phyloP scores from a whole-genome alignment of 768 basidiomycete genomes.

The Lanmaoa pseudosensibilis region DNA sequence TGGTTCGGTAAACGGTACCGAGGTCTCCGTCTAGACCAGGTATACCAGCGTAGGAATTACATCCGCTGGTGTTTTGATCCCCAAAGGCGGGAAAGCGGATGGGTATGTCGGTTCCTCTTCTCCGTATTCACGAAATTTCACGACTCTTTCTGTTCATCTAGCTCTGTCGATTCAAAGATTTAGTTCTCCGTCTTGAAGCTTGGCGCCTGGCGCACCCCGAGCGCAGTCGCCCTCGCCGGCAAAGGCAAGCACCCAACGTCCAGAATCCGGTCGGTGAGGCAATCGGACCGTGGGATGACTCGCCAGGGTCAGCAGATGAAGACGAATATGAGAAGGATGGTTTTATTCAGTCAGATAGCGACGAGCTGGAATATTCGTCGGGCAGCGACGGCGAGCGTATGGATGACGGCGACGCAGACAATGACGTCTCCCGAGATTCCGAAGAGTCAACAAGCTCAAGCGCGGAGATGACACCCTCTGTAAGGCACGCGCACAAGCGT shows the following conservation, averaged over 20 bases:
- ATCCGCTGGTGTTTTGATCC: conserved; percentile 15
- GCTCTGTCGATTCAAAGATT: conserved; percentile 8
- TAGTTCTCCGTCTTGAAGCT: conserved; percentile 8
- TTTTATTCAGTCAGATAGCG: conserved; percentile 11
- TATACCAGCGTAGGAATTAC: conserved; percentile 1
- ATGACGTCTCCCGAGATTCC: neutral
- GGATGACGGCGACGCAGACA: neutral
- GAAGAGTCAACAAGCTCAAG: neutral
- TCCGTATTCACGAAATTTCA: neutral
- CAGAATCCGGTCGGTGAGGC: conserved; percentile 16
- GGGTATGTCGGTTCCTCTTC: conserved; percentile 3
- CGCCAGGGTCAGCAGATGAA: conserved; percentile 11
- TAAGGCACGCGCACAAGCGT: conserved; percentile 1
- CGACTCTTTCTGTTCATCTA: neutral
- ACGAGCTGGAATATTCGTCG: neutral
- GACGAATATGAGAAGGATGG: neutral
- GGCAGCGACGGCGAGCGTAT: neutral
- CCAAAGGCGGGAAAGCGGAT: neutral
- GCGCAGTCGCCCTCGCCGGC: neutral
- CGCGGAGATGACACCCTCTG: neutral
- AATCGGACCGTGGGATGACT: conserved; percentile 17
- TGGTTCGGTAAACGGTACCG: conserved; percentile 21
- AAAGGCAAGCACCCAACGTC: neutral
- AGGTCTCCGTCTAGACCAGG: conserved; percentile 19
- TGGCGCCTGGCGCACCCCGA: conserved; percentile 14